Percentiles rank a stretch among this genome's conserved stretches.
phyloP scores from a whole-genome alignment of 2,329 filamentous ascomycete species.

The Fusarium begoniae region DNA sequence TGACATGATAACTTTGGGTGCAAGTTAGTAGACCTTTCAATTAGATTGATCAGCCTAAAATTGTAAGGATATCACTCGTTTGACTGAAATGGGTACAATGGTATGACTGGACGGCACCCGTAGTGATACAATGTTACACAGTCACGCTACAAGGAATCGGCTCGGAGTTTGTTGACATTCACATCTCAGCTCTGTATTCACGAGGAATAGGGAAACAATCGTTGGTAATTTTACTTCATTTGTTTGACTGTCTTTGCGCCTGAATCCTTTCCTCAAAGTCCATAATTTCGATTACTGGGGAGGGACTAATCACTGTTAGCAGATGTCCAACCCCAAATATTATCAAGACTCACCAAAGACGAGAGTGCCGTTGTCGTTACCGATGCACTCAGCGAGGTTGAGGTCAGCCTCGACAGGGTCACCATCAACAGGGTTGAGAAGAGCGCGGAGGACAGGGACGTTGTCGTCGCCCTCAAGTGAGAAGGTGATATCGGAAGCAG shows the following conservation, averaged over 20 bases:
- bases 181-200: neutral
- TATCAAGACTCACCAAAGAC: conserved; percentile 22
- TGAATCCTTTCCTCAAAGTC: neutral
- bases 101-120: accelerated
- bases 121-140: neutral
- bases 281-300: neutral
- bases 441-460: conserved; percentile 63
- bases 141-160: too few species aligned
- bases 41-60: too few species aligned
- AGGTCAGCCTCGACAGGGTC: conserved; percentile 55
- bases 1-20: too few species aligned
- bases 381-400: conserved; percentile 65
- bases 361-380: conserved; percentile 59
- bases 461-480: conserved; percentile 58
- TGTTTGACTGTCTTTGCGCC: neutral
- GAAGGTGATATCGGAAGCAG: conserved; percentile 58
- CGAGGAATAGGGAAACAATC: accelerated
- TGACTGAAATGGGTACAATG: accelerated
- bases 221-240: conserved; percentile 3
- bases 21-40: neutral
- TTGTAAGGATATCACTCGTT: neutral
- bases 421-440: conserved; percentile 54
- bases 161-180: neutral
- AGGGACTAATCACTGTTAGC: conserved; percentile 4
- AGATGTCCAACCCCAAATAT: accelerated